Evolutionary conservation across 2,329 filamentous ascomycete species (phyloP).

Genomic region (Venturia nashicola): DNA sequence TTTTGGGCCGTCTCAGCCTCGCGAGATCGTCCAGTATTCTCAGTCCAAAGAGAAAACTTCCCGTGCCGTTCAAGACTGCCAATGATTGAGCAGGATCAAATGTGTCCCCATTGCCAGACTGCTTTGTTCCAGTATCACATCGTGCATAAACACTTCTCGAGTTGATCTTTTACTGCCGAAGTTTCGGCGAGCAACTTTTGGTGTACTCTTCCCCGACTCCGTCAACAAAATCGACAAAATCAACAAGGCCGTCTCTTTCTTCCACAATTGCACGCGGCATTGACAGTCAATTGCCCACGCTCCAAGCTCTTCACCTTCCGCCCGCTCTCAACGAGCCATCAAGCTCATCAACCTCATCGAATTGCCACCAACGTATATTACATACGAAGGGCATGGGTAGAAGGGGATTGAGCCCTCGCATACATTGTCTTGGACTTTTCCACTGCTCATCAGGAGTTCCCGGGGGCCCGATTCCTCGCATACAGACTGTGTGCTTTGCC

Average conservation of each 20-base stretch:
- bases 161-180: background rate
- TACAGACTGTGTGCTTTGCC: background rate
- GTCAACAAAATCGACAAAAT: background rate
- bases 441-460: background rate
- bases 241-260: background rate
- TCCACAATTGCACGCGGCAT: background rate
- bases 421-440: background rate
- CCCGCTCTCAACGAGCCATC: background rate
- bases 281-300: background rate
- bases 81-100: background rate
- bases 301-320: background rate
- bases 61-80: background rate
- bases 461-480: background rate
- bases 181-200: background rate
- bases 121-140: background rate
- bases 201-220: background rate
- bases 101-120: background rate
- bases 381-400: background rate
- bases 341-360: background rate
- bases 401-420: background rate
- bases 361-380: background rate
- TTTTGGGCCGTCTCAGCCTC: background rate
- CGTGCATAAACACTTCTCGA: background rate
- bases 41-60: background rate
- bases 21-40: background rate